A percentile compares a stretch with the other conserved stretches of the same genome.
Evolutionary conservation across 108 stramenopile genomes (phyloP).

Genomic region (Cyclostephanos tholiformis): DNA sequence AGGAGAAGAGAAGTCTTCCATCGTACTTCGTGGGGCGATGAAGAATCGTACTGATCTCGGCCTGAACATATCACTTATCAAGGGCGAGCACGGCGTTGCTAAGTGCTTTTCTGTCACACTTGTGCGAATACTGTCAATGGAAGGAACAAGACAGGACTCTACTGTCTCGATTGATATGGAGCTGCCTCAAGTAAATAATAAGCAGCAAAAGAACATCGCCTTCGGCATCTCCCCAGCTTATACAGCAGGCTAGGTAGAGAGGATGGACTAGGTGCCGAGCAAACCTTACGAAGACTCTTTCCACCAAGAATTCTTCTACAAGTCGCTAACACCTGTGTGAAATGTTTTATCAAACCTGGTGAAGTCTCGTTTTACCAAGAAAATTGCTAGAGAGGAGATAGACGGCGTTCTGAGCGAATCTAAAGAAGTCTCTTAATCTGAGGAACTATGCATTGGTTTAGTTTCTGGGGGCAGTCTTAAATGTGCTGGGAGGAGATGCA

Average conservation of each 20-base stretch:
- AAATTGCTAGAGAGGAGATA: not conserved
- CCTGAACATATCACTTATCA: slow-evolving; percentile 71
- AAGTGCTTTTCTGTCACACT: slow-evolving; percentile 87
- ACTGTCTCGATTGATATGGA: slow-evolving; percentile 44
- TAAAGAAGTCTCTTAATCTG: not conserved
- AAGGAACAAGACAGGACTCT: slow-evolving; percentile 22
- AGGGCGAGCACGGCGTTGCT: slow-evolving; percentile 70
- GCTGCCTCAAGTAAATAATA: slow-evolving; percentile 29
- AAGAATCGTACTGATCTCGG: slow-evolving; percentile 70
- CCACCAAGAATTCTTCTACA: not conserved
- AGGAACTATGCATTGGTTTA: not conserved
- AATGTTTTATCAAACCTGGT: not conserved
- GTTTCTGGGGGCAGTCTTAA: not conserved
- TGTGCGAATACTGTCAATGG: slow-evolving; percentile 50
- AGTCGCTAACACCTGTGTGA: not conserved
- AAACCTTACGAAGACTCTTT: not conserved
- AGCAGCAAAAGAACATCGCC: slow-evolving; percentile 22
- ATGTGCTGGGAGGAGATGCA: not conserved
- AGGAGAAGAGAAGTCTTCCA: slow-evolving; percentile 33
- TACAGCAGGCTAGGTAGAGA: slow-evolving; percentile 7
- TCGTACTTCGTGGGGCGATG: slow-evolving; percentile 49
- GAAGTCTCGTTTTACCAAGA: not conserved
- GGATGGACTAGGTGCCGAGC: no score
- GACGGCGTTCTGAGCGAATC: not conserved
- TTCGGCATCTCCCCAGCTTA: slow-evolving; percentile 37